Base-by-base conservation (phyloP, 2,329 filamentous ascomycete species). In the Fusarium sp. region DNA sequence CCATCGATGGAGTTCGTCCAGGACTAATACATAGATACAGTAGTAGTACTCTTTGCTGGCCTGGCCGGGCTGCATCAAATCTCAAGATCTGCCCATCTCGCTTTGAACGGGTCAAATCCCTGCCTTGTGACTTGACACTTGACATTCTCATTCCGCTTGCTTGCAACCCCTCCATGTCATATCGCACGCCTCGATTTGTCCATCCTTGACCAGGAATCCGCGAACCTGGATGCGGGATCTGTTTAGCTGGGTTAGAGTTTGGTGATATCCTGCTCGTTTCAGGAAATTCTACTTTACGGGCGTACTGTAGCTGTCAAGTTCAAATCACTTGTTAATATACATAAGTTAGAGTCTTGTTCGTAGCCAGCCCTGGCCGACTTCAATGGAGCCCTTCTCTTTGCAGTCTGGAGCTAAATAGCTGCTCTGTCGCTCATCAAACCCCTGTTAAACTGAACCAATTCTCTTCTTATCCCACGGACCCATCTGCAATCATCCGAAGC, bases 211-310 rank as follows among this genome's bases (percentile, higher is more conserved):
- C 48, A 62, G 48, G 61, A 77, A 75, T 71, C 74, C 76, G 67
- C 60, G 72, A 69, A 75, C 75, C 75, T 78, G 72, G 74, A 71
- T 77, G 50, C 57, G 66, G 70, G 72, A 78, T 73, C 53, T 66
- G 42, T 64, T 57, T 57, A 48, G 64, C 32, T 65, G 41, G 41
- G 51, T 26, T 59, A 44, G 53, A 62, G 55, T 53, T 66, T 39
- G 38, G 22, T 35, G 30, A 24, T 44, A 72, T 63, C 56, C 35
- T 66, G 30, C 38, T 65, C 56, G 66, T 70, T 70, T 70, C 51
- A 64, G 44, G 26, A 26, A 38, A 35, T 57, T 9, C 36, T 22
- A 26, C 41, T 41, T 10, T 36, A 22, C 15, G 13, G 30, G 18
- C 24, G 26, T 8, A 32, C 20, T 30, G 22, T 51, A 55, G 39